Percentiles rank a stretch among this genome's conserved stretches.
Evolutionary conservation across 2,329 filamentous ascomycete genomes (phyloP).

Genomic region (Ilyonectria destructans): DNA sequence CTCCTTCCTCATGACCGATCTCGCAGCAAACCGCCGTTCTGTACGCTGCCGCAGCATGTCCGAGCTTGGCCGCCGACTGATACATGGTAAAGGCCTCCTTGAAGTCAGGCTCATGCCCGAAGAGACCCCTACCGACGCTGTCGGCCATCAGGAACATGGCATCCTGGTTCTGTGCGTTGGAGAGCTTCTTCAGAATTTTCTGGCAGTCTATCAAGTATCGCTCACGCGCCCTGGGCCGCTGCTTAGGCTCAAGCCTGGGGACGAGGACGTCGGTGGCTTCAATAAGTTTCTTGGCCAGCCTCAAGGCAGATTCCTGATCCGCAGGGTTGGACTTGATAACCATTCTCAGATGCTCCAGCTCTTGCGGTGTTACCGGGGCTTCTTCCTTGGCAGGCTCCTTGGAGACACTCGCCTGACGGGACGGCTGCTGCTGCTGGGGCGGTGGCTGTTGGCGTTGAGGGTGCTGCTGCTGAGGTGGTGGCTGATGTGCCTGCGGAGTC

Average conservation of each 20-base stretch:
- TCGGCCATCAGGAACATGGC: conserved; percentile 97
- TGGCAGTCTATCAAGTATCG: conserved; percentile 88
- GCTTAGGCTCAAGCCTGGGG: conserved; percentile 77
- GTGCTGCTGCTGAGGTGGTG: conserved; percentile 47
- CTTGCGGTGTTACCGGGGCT: conserved; percentile 79
- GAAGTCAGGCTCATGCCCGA: conserved; percentile 85
- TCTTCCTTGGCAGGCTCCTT: conserved; percentile 51
- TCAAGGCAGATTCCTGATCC: conserved; percentile 81
- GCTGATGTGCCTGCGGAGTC: conserved; percentile 50
- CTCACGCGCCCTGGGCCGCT: conserved; percentile 83
- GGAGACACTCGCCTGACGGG: conserved; percentile 43
- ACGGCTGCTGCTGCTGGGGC: conserved; percentile 49
- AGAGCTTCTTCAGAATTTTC: conserved; percentile 93
- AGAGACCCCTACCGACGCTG: conserved; percentile 84
- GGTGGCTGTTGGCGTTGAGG: conserved; percentile 50
- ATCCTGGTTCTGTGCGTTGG: conserved; percentile 80
- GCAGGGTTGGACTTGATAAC: conserved; percentile 79
- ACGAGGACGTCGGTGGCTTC: conserved; percentile 88
- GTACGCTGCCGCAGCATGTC: conserved; percentile 90
- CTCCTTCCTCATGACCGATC: conserved; percentile 93
- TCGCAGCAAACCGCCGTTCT: conserved; percentile 97
- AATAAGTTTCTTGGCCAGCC: conserved; percentile 86
- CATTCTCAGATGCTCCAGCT: conserved; percentile 83
- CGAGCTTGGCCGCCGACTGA: conserved; percentile 91
- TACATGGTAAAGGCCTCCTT: conserved; percentile 96